Conservation (phyloP, 192 early-diverging fungal species). For the Rhizophagus prolifer region DNA sequence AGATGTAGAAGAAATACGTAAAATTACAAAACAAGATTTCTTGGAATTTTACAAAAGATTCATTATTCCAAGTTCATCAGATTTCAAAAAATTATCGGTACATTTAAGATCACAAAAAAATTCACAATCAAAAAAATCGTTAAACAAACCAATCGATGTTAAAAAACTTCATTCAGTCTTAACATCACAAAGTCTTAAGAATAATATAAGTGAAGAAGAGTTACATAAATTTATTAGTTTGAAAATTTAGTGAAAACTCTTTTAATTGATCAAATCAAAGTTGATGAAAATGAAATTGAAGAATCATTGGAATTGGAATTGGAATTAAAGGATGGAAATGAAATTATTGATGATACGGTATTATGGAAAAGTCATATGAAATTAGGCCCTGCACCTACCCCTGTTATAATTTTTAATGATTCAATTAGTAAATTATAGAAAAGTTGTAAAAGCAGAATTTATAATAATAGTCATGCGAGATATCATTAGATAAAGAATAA, state of each 20-base stretch:
- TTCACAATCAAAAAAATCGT: not conserved
- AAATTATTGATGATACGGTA: slow-evolving; percentile 41
- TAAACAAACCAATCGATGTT: not conserved
- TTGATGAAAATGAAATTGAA: slow-evolving; percentile 32
- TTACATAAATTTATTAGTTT: not conserved
- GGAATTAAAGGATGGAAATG: slow-evolving; percentile 36
- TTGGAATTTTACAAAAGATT: slow-evolving; percentile 59
- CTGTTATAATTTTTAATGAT: slow-evolving; percentile 29
- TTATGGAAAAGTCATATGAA: slow-evolving; percentile 47
- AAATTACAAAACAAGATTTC: slow-evolving; percentile 42
- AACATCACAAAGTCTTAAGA: slow-evolving; percentile 13
- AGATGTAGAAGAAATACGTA: slow-evolving; percentile 8
- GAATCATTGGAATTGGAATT: slow-evolving; percentile 31
- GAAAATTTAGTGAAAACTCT: slow-evolving; percentile 29
- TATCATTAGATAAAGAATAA: too few species aligned
- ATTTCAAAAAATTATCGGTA: slow-evolving; percentile 36
- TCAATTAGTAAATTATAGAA: not conserved
- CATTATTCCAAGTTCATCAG: slow-evolving; percentile 53
- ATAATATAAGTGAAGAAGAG: not conserved
- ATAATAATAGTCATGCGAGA: too few species aligned
- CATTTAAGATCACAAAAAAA: slow-evolving; percentile 46
- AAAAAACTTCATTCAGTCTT: slow-evolving; percentile 27
- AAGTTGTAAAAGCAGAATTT: too few species aligned
- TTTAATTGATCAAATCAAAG: slow-evolving; percentile 31
- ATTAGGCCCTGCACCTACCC: slow-evolving; percentile 41